Evolutionary conservation across 495 filamentous ascomycete genomes (phyloP), one percentile per base, ranked within the genome.

Genomic region (Podospora anserina): DNA sequence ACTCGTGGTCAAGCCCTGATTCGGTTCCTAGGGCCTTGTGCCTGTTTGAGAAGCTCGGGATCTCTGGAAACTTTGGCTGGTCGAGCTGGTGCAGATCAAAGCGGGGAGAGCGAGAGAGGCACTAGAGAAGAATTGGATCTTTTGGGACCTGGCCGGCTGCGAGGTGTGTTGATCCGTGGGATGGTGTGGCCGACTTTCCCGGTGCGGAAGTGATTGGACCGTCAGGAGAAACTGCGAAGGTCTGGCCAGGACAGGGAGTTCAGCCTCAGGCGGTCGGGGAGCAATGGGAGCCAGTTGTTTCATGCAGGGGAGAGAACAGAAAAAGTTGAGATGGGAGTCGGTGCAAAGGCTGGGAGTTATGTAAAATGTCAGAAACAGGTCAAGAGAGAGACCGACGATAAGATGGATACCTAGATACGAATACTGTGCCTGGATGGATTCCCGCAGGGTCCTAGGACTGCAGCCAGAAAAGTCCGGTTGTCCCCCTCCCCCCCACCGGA

Each of bases 51-150:
- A 49, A 49, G 9, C 39, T 49, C 39, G 39, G 39, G 15, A 13
- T 49, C 2, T 49, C 15, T 49, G 39, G 39, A 49, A 49, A 9
- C 39, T 49, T 49, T 49, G 39, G 39, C 39, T 49, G 34, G 34
- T 23, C 34, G 34, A 5, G 67, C 27, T 55, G 16, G 53, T 32
- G 65, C 61, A 57, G 69, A 68, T 71, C 66, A 71, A 65, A 65
- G 66, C 65, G 66, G 66, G 61, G 69, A 18, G 28, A 49, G 26
- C 7, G 53, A 28, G 28, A 19, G 39, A 49, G 39, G 7, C 23
- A 23, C 23, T 23, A 23, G 23, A 23, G 23, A 64, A 1, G 56
- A 58, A 7, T 27, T 20, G 56, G 18, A 15, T 18, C 30, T 44
- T 9, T 7, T 5, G 63, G 63, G 44, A 23, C n/a, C n/a, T 7